Evolutionary conservation across 371 early-diverging fungal genomes (phyloP).

Genomic region (Mucor indicus): DNA sequence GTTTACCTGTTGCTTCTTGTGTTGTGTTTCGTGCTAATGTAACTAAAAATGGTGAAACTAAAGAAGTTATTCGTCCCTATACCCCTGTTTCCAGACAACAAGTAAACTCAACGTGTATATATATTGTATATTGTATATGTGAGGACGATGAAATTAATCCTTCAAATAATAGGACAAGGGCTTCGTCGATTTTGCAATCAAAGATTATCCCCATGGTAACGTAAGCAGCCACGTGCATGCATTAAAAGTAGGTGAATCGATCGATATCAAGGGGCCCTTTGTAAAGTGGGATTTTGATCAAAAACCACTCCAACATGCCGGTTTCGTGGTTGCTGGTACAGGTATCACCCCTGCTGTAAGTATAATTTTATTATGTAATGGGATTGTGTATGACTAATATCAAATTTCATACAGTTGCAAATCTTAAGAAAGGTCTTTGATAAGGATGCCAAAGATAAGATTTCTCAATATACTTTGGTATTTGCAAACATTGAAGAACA

Average conservation of each 20-base stretch:
- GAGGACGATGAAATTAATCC: neutral
- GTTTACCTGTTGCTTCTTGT: conserved; percentile 79
- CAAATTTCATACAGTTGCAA: conserved; percentile 33
- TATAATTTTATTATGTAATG: neutral
- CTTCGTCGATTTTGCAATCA: conserved; percentile 87
- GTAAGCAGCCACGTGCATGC: conserved; percentile 80
- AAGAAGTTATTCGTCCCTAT: conserved; percentile 83
- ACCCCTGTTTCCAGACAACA: conserved; percentile 82
- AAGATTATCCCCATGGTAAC: conserved; percentile 69
- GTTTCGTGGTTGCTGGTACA: conserved; percentile 83
- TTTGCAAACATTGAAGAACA: conserved; percentile 83
- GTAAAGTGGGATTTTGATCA: conserved; percentile 76
- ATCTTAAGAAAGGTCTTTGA: conserved; percentile 63
- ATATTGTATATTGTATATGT: too few species aligned
- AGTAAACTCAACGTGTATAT: too few species aligned
- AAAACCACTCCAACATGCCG: conserved; percentile 76
- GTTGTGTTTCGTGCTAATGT: conserved; percentile 61
- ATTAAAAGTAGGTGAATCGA: conserved; percentile 79
- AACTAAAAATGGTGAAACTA: conserved; percentile 48
- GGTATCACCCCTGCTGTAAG: conserved; percentile 89
- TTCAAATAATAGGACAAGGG: conserved; percentile 48
- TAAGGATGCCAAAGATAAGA: conserved; percentile 61
- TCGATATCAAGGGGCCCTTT: conserved; percentile 92
- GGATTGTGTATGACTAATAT: too few species aligned
- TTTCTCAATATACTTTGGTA: conserved; percentile 80